Base-by-base conservation (phyloP, 768 basidiomycete genomes). In the Artomyces pyxidatus region DNA sequence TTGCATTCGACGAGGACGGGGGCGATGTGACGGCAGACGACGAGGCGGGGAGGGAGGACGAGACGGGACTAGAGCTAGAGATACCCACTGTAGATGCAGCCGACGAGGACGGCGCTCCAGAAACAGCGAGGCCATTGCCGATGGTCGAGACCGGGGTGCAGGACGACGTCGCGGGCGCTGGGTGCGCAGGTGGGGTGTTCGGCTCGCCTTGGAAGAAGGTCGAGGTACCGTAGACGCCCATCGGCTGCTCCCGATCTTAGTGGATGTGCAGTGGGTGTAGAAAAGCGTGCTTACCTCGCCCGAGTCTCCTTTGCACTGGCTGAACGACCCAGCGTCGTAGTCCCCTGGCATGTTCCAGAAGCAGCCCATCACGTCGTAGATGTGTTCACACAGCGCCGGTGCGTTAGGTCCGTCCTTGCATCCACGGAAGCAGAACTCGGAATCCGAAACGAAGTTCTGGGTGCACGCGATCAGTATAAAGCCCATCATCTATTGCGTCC, bases 371-470 rank as follows among this genome's bases (percentile, higher is more conserved):
- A 68, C 49, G 45, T 76, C 73, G 60, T 72, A 70, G 53, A 83
- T 78, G 55, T 81, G 81, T 56, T 85, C 70, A 61, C 83, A 88
- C 56, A 71, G 67, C 3, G 59, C 62, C 1, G 78, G 74, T 2
- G 81, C 77, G 21, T 63, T 65, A 22, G 76, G 74, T 6, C 61
- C 66, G n/a, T 64, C 65, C 48, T 77, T 78, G 64, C 83, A 87
- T 14, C 76, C 83, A 39, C 85, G 78, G 68, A 87, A 76, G 68
- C 85, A 89, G 67, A 86, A 89, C 54, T 76, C 64, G 40, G 69
- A 60, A 53, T 68, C 69, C 4, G 76, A 72, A 48, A 88, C 70
- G 58, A 83, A 85, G 64, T 82, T 80, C 80, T 82, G 54, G 7
- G 43, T 17, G 10, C 22, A 35, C 51, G n/a, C n/a, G 8, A 51